Evolutionary conservation across 805 yeast genomes (phyloP), one percentile per base, ranked within the genome.

Genomic region (Pichia kluyveri): DNA sequence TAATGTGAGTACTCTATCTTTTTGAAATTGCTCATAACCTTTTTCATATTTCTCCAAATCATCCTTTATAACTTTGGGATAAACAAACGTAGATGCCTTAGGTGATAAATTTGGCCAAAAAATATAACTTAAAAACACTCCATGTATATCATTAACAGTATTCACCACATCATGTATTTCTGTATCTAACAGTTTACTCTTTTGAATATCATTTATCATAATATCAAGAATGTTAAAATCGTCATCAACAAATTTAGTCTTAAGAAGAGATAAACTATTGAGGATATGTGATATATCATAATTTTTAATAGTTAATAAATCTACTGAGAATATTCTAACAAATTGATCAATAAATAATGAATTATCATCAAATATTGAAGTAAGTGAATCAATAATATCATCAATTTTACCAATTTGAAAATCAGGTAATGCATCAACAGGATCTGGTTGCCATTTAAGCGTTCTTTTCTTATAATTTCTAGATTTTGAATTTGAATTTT

Each of bases 401-500:
- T 77, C 75, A 23, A 75, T 79, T 41, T 73, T 71, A 11, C 72
- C 74, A 51, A 78, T 77, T 41, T 77, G 74, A 66, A 85, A 88
- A 61, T 87, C 95, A 0, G 90, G 86, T n/a, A 89, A 74, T 0
- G 96, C 95, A 66, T 88, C 96, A 15, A 86, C 74, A 0, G 96
- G 96, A 55, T 86, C 95, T 0, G 96, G 96, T 9, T 63, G 62
- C 96, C 96, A 87, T 42, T 75, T 68, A 3, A 79, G 57, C 54
- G 43, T 69, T 59, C 47, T 38, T 32, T 40, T 43, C 30, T 41
- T 42, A 5, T 26, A 14, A 43, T 58, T 51, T 43, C 14, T 38
- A 5, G 47, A 18, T 63, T 53, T 40, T 59, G 34, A 30, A 34
- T 5, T 28, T 14, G 12, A 39, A 27, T 14, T 40, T 19, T 11